phyloP scores from a whole-genome alignment of 495 filamentous ascomycete genomes.

The Aspergillus egyptiacus region DNA sequence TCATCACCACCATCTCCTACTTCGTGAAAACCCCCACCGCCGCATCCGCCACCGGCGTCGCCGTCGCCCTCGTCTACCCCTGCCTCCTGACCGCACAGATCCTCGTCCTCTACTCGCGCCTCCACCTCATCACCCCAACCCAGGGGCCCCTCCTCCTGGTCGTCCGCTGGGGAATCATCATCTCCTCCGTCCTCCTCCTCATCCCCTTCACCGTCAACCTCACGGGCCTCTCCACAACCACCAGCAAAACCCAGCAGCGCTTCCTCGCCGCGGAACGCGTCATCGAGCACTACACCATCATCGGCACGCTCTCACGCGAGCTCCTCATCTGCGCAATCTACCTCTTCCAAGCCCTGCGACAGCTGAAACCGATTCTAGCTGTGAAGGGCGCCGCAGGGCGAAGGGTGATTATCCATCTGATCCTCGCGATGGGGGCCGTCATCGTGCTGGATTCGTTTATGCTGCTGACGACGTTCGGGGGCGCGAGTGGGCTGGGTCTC shows the following conservation, averaged over 20 bases:
- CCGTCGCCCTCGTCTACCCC: constrained; percentile 27
- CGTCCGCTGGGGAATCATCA: constrained; percentile 32
- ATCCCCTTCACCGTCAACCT: constrained; percentile 28
- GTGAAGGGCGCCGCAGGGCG: constrained; percentile 24
- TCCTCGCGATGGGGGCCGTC: constrained; percentile 38
- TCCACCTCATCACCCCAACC: constrained; percentile 34
- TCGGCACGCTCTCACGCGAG: constrained; percentile 41
- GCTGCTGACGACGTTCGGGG: constrained; percentile 30
- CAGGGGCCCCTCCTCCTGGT: constrained; percentile 15
- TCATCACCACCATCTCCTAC: constrained; percentile 26
- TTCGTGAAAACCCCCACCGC: constrained; percentile 24
- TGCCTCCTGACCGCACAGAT: constrained; percentile 33
- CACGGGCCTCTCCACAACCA: constrained; percentile 25
- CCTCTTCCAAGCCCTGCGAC: constrained; percentile 34
- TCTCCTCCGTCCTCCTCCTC: constrained; percentile 23
- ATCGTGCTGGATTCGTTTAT: constrained; percentile 33
- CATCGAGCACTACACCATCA: constrained; percentile 39
- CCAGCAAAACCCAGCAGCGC: no score
- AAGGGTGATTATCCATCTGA: constrained; percentile 36
- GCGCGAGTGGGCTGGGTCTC: constrained; percentile 35
- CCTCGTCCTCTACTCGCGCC: constrained; percentile 36
- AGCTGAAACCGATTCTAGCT: constrained; percentile 28
- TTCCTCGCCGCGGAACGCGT: constrained; percentile 31
- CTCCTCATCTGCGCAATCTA: constrained; percentile 44
- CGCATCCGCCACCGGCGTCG: constrained; percentile 15